Evolutionary conservation across 805 yeast genomes (phyloP), one percentile per base, ranked within the genome.

Genomic region (Kurtzmaniella cleridarum): DNA sequence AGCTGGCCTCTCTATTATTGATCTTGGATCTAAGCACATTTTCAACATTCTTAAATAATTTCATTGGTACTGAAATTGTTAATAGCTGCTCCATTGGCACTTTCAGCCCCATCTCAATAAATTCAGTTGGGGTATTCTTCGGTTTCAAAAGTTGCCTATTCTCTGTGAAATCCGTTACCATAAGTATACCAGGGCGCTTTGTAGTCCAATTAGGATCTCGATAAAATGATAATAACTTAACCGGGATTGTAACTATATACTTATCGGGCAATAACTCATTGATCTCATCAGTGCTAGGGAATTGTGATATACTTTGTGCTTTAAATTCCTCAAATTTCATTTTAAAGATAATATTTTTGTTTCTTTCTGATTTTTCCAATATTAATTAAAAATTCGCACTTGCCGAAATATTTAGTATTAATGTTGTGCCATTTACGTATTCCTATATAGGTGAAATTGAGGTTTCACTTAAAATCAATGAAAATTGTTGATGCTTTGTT

Each of bases 101-200:
- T 17, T 30, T 27, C 30, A 39, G 32, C 18, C 37, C 30, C 30
- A 18, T 33, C 32, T 14, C 12, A 41, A 33, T 13, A 39, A 27
- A 30, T 33, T 23, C 18, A 27, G 30, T 34, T 23, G 44, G 46
- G 3, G 45, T 41, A 28, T 42, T 42, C 1, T 31, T 35, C 12
- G 46, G 39, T 18, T 44, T 33, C 8, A 44, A 27, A 29, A 36
- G 20, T 12, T 36, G 14, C 9, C 12, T 28, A 17, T 34, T 29
- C 14, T 6, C 20, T 5, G 48, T 44, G 34, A 47, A 47, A 35
- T 47, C 50, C 3, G 50, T 44, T 12, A 42, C 43, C 9, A 42
- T 30, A 17, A 47, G 31, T 15, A 42, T 36, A 11, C 45, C 50
- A 16, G 46, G 47, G 1, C 45, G 41, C 28, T 16, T 36, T n/a